Evolutionary conservation across 805 yeast species (phyloP).

Genomic region (Priceomyces castillae): DNA sequence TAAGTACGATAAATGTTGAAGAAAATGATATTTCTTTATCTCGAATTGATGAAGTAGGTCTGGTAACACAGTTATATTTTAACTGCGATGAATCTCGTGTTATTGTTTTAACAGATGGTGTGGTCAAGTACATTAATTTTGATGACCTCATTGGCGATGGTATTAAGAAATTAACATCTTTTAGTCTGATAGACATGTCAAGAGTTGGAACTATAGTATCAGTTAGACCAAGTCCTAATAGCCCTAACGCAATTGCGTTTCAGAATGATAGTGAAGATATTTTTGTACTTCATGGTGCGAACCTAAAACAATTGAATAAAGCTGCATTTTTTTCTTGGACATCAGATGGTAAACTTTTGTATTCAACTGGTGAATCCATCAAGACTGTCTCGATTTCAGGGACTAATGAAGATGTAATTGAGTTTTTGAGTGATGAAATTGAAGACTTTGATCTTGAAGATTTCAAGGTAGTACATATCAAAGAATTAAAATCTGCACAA

Average conservation of each 20-base stretch:
- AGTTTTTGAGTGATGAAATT: neutral
- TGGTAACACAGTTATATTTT: constrained; percentile 24
- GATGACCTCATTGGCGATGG: constrained; percentile 2
- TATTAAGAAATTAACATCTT: constrained; percentile 9
- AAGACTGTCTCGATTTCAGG: constrained; percentile 9
- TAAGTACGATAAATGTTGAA: neutral
- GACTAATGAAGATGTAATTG: constrained; percentile 9
- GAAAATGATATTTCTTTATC: neutral
- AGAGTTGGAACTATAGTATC: constrained; percentile 12
- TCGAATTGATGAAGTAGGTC: constrained; percentile 5
- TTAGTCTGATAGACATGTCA: constrained; percentile 2
- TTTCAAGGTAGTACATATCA: constrained; percentile 9
- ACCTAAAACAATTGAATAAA: neutral
- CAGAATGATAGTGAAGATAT: constrained; percentile 14
- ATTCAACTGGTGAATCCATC: constrained; percentile 19
- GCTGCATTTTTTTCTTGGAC: constrained; percentile 13
- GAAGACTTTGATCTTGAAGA: constrained; percentile 11
- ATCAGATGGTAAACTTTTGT: constrained; percentile 17
- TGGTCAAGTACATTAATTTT: constrained; percentile 12
- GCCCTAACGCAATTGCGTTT: constrained; percentile 13
- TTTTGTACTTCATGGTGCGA: constrained; percentile 10
- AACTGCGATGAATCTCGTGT: constrained; percentile 27
- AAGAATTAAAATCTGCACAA: constrained; percentile 1
- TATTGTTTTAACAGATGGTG: constrained; percentile 21
- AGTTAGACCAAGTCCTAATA: constrained; percentile 19